Base-by-base conservation (phyloP, 306 rosid species). In the Echinosophora koreensis region DNA sequence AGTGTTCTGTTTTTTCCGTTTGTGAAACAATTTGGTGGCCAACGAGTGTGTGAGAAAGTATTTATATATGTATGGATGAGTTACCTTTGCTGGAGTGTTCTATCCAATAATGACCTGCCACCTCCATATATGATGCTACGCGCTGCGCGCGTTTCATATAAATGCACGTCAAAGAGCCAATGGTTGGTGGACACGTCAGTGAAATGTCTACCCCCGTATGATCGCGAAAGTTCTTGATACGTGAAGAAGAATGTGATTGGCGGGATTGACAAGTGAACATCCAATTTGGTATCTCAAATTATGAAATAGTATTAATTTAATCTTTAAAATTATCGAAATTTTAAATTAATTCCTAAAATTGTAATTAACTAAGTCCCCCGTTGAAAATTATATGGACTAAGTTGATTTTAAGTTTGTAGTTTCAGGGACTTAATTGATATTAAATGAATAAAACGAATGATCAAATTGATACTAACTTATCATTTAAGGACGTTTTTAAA, bases 191-290 rank as follows among this genome's bases (percentile, higher is more conserved):
- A n/a, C 84, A 49, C 89, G 80, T 79, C 12, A 60, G 22, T 0
- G 0, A n/a, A 0, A 1, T n/a, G 57, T 9, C 7, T 28, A 9
- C 11, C 1, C 55, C 0, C 3, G 52, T 2, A n/a, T 12, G 8
- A 18, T 71, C 84, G 50, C 55, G 76, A 46, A n/a, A 8, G 34
- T 79, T 82, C 86, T 44, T 78, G 84, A 85, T 22, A 30, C 38
- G 16, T 16, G 42, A 34, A 35, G 75, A 50, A 50, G 55, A 18
- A n/a, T 50, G 17, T 49, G 38, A 39, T 9, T 9, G 27, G 56
- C 16, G 49, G 58, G 49, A 8, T 6, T 3, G 8, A 68, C n/a
- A n/a, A n/a, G n/a, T n/a, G n/a, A n/a, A n/a, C n/a, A n/a, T n/a
- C n/a, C n/a, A n/a, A n/a, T n/a, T n/a, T n/a, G n/a, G n/a, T n/a